phyloP scores from a whole-genome alignment of 2,329 filamentous ascomycete species.

The Dactylella cylindrospora region DNA sequence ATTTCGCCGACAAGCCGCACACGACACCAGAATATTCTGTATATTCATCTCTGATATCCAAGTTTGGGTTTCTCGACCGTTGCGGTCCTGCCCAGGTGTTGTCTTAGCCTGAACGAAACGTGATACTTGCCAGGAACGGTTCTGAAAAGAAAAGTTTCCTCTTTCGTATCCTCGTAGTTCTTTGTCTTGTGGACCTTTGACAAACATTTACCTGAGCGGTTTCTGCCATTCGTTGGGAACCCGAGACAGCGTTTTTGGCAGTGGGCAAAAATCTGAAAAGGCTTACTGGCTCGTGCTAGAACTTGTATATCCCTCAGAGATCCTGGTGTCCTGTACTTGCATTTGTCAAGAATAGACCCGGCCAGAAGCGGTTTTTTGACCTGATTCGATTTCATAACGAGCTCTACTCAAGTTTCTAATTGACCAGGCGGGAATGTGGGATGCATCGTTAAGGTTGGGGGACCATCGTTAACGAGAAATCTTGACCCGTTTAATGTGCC shows the following conservation, averaged over 20 bases:
- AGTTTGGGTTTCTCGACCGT: conserved; percentile 16
- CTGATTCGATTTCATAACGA: conserved; percentile 19
- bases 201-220: conserved; percentile 30
- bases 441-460: conserved; percentile 23
- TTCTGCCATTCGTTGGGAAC: conserved; percentile 37
- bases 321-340: too few relatives aligned
- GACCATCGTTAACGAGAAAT: conserved; percentile 19
- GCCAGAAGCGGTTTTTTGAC: conserved; percentile 29
- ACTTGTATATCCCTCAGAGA: conserved; percentile 15
- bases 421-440: conserved; percentile 22
- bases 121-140: conserved; percentile 42
- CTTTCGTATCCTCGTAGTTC: conserved; percentile 43
- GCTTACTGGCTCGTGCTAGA: conserved; percentile 10
- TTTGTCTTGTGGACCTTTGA: conserved; percentile 26
- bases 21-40: conserved; percentile 2
- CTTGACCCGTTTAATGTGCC: not conserved
- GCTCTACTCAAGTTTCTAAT: conserved; percentile 26
- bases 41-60: conserved; percentile 20
- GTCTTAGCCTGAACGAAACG: conserved; percentile 41
- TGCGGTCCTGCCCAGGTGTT: too few relatives aligned
- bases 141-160: conserved; percentile 44
- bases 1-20: conserved; percentile 22
- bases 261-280: conserved; percentile 26
- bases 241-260: not conserved
- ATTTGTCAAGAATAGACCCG: conserved; percentile 12